These are phyloP conservation scores for Polygonum aviculare DNA, from an alignment of 148 eudicot species.

Conservation along the genomic window DNA sequence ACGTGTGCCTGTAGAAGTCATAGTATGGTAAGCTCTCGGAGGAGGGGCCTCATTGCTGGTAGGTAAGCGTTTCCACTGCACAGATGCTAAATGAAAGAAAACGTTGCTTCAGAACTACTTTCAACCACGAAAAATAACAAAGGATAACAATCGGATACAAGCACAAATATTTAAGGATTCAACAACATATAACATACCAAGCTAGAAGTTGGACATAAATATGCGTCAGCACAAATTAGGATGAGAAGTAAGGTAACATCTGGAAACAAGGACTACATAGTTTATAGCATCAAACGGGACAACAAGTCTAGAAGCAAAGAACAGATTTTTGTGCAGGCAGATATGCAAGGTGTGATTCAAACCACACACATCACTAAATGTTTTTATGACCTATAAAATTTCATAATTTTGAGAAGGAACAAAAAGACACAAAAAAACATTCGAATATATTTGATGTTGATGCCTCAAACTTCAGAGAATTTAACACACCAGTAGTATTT, in stretches of 20 bases:
- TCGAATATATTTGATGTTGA: not conserved
- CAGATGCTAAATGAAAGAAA: slow-evolving; percentile 42
- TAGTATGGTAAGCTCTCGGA: slow-evolving; percentile 86
- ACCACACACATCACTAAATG: not conserved
- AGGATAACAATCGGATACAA: not conserved
- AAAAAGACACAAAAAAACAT: not conserved
- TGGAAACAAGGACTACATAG: not conserved
- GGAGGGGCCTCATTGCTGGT: slow-evolving; percentile 73
- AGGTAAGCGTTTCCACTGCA: slow-evolving; percentile 80
- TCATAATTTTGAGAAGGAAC: not conserved
- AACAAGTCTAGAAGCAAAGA: not conserved
- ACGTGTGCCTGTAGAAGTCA: slow-evolving; percentile 66
- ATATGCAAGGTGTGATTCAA: not conserved
- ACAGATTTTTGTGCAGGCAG: not conserved
- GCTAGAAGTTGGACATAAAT: not conserved
- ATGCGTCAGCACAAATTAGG: not conserved
- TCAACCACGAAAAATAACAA: not conserved
- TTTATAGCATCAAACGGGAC: not conserved
- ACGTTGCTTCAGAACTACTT: not conserved
- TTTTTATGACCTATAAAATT: not conserved
- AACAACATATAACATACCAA: not conserved
- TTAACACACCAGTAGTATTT: not conserved
- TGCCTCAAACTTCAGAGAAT: not conserved
- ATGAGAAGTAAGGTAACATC: not conserved
- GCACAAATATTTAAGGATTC: not conserved